These are phyloP conservation scores for Curvularia lunata DNA, from an alignment of 2,329 filamentous ascomycete genomes.

Conservation along the genomic window DNA sequence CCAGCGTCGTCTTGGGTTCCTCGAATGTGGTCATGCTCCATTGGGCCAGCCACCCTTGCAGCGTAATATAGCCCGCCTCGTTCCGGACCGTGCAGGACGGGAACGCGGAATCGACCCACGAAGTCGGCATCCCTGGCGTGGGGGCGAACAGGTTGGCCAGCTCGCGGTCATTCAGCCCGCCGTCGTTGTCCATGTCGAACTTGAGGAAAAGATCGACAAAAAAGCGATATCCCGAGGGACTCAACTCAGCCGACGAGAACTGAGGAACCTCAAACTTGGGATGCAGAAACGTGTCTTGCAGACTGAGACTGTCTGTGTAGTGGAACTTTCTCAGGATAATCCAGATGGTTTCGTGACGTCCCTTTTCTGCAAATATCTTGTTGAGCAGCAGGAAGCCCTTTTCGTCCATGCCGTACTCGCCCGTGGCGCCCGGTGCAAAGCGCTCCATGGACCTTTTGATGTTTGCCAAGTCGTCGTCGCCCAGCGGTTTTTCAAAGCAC, in stretches of 20 bases:
- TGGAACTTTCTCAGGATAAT: constrained; percentile 93
- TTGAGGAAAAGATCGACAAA: constrained; percentile 95
- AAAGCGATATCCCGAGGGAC: constrained; percentile 92
- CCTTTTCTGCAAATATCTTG: constrained; percentile 96
- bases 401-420: constrained; percentile 73
- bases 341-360: constrained; percentile 97
- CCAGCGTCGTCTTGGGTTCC: constrained; percentile 91
- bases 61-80: constrained; percentile 90
- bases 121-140: constrained; percentile 84
- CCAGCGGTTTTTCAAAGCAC: constrained; percentile 88
- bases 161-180: constrained; percentile 85
- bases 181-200: constrained; percentile 97
- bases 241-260: constrained; percentile 90
- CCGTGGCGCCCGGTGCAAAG: constrained; percentile 66
- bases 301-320: constrained; percentile 91
- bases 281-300: constrained; percentile 89
- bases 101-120: constrained; percentile 88
- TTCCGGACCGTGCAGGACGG: constrained; percentile 94
- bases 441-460: constrained; percentile 88
- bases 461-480: constrained; percentile 80
- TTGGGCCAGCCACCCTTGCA: constrained; percentile 97
- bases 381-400: constrained; percentile 88
- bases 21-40: constrained; percentile 99
- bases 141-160: constrained; percentile 87
- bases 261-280: constrained; percentile 94